Base-by-base conservation (phyloP, 148 eudicot species). In the Nepenthes mirabilis region DNA sequence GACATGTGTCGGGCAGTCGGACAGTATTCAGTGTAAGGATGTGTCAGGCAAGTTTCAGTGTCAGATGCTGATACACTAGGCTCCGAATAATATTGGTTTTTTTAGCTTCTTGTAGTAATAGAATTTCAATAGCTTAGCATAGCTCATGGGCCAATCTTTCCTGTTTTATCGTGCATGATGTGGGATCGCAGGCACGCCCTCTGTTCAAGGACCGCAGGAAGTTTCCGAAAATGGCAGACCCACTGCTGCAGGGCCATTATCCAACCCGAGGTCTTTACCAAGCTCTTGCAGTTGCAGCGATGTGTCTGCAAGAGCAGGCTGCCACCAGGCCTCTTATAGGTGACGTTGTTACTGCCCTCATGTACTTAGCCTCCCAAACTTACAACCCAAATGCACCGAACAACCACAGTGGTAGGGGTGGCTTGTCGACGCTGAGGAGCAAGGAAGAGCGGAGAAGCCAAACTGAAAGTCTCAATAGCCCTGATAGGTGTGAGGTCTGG, bases 301-400 rank as follows among this genome's bases (percentile, higher is more conserved):
- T 93, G 99, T 93, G 99, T 65, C 73, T 93, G 65, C 99, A 93
- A 68, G 97, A 93, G 74, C 99, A 93, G 66, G 99, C 97, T 32
- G 85, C 97, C 60, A 93, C 97, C 7, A 69, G 99, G 55, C 99
- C 99, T 64, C 79, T 89, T 6, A 93, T 93, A 0, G 97, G 91
- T 53, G 99, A 93, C 36, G 97, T 93, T 14, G 99, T 93, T 34
- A 93, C 99, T 1, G 99, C 97, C 36, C 78, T 93, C 33, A 72
- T 87, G 12, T 93, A 89, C 62, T 74, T 93, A 67, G 97, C 99
- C 6, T 89, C 95, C 54, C 97, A 93, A 81, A 79, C 84, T 10
- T 93, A 82, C 32, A 91, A 88, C 60, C 99, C 99, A 33, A 82
- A 73, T 34, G 75, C 85, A 52, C 78, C 79, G 43, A 59, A 71